Conservation (phyloP, 1,284 basidiomycete genomes). For the Ustilago shanxiensis region DNA sequence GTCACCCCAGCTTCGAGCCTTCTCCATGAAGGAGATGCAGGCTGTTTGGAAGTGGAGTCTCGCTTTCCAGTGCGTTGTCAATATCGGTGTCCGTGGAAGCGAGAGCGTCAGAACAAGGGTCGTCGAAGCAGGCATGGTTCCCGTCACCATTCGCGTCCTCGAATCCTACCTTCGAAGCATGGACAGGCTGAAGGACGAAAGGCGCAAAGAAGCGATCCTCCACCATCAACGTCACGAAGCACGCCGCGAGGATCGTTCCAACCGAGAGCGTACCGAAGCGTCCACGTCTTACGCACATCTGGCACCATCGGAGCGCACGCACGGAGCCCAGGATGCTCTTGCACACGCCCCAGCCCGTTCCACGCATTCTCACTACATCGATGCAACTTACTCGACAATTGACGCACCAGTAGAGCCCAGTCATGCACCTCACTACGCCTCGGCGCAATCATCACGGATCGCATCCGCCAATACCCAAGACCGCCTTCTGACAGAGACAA, state of each 20-base stretch:
- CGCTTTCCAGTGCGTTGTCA: conserved; percentile 96
- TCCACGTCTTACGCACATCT: conserved; percentile 14
- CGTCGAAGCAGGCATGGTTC: conserved; percentile 94
- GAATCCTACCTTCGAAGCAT: conserved; percentile 79
- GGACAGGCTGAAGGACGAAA: conserved; percentile 55
- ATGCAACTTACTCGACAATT: conserved; percentile 1
- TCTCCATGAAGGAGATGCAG: conserved; percentile 65
- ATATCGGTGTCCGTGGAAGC: conserved; percentile 96
- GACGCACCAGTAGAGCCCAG: conserved; percentile 1
- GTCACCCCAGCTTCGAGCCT: conserved; percentile 33
- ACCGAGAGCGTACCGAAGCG: conserved; percentile 24
- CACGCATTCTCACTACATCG: background rate
- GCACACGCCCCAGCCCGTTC: background rate
- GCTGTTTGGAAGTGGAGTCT: conserved; percentile 69
- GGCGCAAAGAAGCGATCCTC: conserved; percentile 34
- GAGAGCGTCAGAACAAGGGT: conserved; percentile 86
- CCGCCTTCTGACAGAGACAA: conserved; percentile 33
- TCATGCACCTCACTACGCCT: background rate
- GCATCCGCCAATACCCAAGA: conserved; percentile 8
- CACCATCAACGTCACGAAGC: conserved; percentile 46
- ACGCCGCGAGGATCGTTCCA: conserved; percentile 39
- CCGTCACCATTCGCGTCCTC: conserved; percentile 92
- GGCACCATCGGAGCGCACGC: conserved; percentile 12
- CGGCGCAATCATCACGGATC: conserved; percentile 14
- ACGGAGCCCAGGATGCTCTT: conserved; percentile 12